These are phyloP conservation scores for Globisporangium spinosum DNA, from an alignment of 352 stramenopile species.

Conservation along the genomic window DNA sequence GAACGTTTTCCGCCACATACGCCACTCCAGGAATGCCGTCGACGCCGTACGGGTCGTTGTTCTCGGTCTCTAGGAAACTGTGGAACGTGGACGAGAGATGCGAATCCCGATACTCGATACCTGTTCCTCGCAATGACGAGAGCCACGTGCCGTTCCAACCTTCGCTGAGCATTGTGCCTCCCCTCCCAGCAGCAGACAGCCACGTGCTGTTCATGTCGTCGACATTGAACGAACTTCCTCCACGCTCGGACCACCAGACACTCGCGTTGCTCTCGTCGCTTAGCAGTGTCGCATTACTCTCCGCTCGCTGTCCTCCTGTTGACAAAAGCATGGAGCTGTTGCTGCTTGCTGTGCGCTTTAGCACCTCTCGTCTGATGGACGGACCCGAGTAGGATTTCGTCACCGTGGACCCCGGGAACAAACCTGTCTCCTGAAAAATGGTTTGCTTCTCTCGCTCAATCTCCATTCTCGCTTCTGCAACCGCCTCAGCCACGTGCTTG, in stretches of 20 bases:
- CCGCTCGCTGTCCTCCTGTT: conserved; percentile 28
- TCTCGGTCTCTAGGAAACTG: conserved; percentile 32
- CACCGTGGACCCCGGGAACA: conserved; percentile 43
- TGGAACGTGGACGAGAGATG: conserved; percentile 29
- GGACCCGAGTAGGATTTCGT: background rate
- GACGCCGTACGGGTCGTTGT: conserved; percentile 19
- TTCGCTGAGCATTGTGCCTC: conserved; percentile 36
- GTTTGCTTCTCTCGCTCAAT: conserved; percentile 71
- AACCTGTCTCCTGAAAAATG: conserved; percentile 60
- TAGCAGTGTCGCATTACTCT: conserved; percentile 28
- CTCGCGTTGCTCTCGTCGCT: conserved; percentile 35
- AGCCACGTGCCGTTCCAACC: conserved; percentile 29
- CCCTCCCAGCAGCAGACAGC: conserved; percentile 28
- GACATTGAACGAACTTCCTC: conserved; percentile 31
- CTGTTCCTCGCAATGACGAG: conserved; percentile 26
- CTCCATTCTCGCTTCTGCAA: conserved; percentile 50
- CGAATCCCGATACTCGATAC: conserved; percentile 31
- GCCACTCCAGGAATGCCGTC: conserved; percentile 11
- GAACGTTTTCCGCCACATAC: conserved; percentile 1
- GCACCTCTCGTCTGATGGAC: conserved; percentile 4
- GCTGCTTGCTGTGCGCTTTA: conserved; percentile 16
- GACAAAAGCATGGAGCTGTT: conserved; percentile 25
- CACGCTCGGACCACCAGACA: conserved; percentile 45
- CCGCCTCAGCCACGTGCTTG: conserved; percentile 64
- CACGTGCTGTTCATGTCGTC: conserved; percentile 40